Percentiles rank a stretch among this genome's conserved stretches.
phyloP scores from a whole-genome alignment of 2,329 filamentous ascomycete genomes.

The Colletotrichum filicis region DNA sequence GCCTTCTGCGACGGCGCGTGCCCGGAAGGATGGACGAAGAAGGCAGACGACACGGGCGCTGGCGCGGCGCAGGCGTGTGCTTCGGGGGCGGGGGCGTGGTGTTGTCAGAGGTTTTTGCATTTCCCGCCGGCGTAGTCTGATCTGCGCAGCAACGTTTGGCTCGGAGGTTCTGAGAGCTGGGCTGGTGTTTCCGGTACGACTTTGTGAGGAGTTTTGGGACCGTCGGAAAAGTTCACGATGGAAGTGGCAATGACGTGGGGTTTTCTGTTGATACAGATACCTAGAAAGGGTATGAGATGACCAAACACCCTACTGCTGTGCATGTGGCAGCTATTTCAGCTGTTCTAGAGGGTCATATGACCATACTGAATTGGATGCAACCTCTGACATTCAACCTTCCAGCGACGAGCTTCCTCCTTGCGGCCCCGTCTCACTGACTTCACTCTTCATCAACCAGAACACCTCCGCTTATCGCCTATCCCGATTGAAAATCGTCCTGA shows the following conservation, averaged over 20 bases:
- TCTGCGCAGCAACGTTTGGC: too few species aligned
- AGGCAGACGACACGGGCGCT: not conserved
- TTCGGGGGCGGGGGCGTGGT: not conserved
- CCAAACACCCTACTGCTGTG: not conserved
- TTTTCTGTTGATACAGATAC: not conserved
- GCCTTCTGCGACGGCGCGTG: not conserved
- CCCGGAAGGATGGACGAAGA: not conserved
- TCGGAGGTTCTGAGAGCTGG: too few species aligned
- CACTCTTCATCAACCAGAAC: not conserved
- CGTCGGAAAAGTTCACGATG: not conserved
- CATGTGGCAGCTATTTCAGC: not conserved
- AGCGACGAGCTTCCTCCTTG: not conserved
- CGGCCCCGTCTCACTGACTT: not conserved
- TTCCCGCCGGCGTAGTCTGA: not conserved
- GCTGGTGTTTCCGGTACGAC: too few species aligned
- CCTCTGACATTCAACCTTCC: not conserved
- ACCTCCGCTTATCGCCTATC: not conserved
- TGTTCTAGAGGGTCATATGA: not conserved
- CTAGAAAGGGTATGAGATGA: too few species aligned
- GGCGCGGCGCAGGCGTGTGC: not conserved
- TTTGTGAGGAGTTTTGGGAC: not conserved
- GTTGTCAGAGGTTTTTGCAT: not conserved
- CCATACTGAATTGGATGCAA: too few species aligned
- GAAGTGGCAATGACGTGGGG: not conserved
- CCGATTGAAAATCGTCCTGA: constrained; percentile 8